Conservation (phyloP, 2,329 filamentous ascomycete species). For the Apiospora sp. region DNA sequence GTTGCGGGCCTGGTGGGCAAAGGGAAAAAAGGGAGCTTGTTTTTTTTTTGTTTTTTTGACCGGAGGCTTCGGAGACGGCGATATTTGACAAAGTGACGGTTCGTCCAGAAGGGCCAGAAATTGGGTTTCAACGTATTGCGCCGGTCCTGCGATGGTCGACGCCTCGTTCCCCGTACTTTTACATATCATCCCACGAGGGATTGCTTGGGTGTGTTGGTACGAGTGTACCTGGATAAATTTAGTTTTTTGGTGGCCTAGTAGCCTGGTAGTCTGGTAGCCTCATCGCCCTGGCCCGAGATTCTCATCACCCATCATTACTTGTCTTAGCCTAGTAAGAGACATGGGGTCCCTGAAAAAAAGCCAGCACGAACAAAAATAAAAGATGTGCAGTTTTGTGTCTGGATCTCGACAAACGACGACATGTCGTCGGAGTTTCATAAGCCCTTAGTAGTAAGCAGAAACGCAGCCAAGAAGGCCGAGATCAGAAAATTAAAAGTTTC, state of each 20-base stretch:
- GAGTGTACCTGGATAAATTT: conserved; percentile 19
- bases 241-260: conserved; percentile 5
- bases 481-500: background rate
- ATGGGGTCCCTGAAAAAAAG: background rate
- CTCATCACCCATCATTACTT: conserved; percentile 11
- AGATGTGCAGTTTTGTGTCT: conserved; percentile 6
- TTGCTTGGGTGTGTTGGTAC: background rate
- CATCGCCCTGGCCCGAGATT: conserved; percentile 5
- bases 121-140: conserved; percentile 16
- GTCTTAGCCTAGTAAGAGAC: conserved; percentile 4
- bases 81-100: background rate
- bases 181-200: background rate
- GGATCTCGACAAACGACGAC: background rate
- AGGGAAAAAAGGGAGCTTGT: background rate
- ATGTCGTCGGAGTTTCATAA: background rate
- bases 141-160: background rate
- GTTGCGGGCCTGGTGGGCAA: background rate
- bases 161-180: conserved; percentile 12
- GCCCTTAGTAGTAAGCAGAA: conserved; percentile 7
- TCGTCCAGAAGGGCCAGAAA: background rate
- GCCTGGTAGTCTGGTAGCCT: background rate
- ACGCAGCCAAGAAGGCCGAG: background rate
- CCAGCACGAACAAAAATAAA: background rate
- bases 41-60: background rate
- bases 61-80: conserved; percentile 1